Percentiles rank a stretch among this genome's conserved stretches.
These are phyloP conservation scores for Blepharisma undulans DNA, from an alignment of 169 alveolate species.

Conservation along the genomic window DNA sequence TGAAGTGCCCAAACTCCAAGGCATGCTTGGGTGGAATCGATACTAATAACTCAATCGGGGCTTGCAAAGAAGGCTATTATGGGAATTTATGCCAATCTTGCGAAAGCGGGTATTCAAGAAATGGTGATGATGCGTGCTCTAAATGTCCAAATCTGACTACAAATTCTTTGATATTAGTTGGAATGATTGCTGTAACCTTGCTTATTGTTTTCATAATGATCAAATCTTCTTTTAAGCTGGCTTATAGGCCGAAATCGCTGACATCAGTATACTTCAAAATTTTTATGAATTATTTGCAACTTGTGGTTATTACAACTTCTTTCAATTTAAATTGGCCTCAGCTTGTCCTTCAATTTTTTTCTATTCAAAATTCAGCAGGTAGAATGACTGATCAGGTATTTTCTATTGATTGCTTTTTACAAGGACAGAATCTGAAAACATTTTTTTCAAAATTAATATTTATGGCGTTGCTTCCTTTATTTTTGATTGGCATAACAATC, in stretches of 20 bases:
- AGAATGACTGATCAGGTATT: neutral
- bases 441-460: neutral
- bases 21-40: neutral
- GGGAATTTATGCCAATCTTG: slow-evolving; percentile 27
- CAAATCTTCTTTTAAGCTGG: neutral
- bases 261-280: slow-evolving; percentile 18
- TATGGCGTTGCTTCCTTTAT: slow-evolving; percentile 29
- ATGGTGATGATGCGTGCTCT: neutral
- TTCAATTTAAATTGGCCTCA: slow-evolving; percentile 19
- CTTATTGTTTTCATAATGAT: neutral
- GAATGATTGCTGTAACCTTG: neutral
- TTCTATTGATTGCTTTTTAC: slow-evolving; percentile 31
- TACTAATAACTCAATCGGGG: neutral
- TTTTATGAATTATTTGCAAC: slow-evolving; percentile 18
- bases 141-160: neutral
- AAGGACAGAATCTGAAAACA: neutral
- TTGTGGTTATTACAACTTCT: neutral
- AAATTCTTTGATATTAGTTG: neutral
- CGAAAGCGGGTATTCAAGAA: neutral
- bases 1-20: neutral
- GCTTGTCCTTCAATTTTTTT: neutral
- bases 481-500: too few relatives aligned
- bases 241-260: neutral
- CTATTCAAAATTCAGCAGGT: neutral
- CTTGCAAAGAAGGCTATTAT: slow-evolving; percentile 5